These are phyloP conservation scores for Mycena albidolilacea DNA, from an alignment of 768 basidiomycete genomes.

Conservation along the genomic window DNA sequence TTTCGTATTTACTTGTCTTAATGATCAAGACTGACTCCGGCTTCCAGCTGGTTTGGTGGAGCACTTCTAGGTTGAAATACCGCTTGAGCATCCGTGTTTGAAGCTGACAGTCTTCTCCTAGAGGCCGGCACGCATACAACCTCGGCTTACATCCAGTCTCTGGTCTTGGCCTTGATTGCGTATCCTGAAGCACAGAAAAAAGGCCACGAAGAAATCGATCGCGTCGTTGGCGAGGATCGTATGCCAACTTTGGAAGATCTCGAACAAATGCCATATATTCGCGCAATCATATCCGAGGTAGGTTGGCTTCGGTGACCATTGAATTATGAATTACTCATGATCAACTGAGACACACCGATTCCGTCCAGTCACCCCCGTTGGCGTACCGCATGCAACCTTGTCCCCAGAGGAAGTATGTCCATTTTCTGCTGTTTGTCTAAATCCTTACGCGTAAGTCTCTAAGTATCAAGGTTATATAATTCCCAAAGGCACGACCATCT, in stretches of 20 bases:
- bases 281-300: conserved; percentile 43
- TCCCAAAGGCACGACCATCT: conserved; percentile 4
- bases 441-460: neutral
- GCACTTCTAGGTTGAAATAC: too few species aligned
- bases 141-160: conserved; percentile 41
- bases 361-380: conserved; percentile 1
- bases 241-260: conserved; percentile 41
- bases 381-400: neutral
- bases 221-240: conserved; percentile 42
- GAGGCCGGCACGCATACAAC: conserved; percentile 51
- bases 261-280: conserved; percentile 41
- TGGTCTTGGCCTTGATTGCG: conserved; percentile 43
- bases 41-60: too few species aligned
- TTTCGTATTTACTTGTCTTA: neutral
- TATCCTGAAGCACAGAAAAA: conserved; percentile 45
- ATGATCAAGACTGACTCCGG: too few species aligned
- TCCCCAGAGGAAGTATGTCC: neutral
- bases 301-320: neutral
- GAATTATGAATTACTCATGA: neutral
- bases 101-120: conserved; percentile 20
- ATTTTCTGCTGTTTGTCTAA: neutral
- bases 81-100: neutral
- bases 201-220: conserved; percentile 46
- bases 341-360: neutral
- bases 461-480: conserved; percentile 21